Conservation (phyloP, 1,139 yeast species). For the Pichia sp. region DNA sequence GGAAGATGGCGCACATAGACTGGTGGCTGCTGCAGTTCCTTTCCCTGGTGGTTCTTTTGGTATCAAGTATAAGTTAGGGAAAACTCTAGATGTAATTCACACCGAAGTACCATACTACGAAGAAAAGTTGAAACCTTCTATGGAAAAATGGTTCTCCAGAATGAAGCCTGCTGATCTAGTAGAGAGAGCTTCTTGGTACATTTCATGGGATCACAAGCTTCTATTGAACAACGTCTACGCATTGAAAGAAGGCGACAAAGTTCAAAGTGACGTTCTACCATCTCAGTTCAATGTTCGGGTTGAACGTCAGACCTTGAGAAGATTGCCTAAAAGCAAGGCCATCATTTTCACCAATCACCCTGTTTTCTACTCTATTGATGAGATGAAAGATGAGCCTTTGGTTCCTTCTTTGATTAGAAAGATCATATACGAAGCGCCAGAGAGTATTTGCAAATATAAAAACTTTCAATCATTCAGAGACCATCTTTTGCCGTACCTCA, state of each 20-base stretch:
- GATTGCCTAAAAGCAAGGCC: conserved; percentile 47
- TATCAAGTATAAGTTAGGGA: conserved; percentile 54
- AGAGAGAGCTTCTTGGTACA: conserved; percentile 73
- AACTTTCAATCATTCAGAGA: conserved; percentile 54
- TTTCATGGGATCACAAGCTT: conserved; percentile 66
- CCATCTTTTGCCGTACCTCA: conserved; percentile 55
- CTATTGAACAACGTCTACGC: conserved; percentile 53
- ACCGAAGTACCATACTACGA: conserved; percentile 69
- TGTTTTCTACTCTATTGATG: conserved; percentile 62
- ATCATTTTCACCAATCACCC: conserved; percentile 62
- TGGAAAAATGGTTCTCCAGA: conserved; percentile 70
- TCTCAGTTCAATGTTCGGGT: conserved; percentile 49
- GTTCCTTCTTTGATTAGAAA: conserved; percentile 63
- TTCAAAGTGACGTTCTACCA: conserved; percentile 32
- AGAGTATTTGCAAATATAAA: conserved; percentile 59
- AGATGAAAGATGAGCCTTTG: conserved; percentile 74
- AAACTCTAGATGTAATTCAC: conserved; percentile 59
- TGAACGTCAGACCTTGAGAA: conserved; percentile 52
- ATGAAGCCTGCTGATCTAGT: conserved; percentile 59
- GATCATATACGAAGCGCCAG: conserved; percentile 63
- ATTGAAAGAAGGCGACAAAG: conserved; percentile 37
- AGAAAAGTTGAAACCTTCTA: conserved; percentile 59
- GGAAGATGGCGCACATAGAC: conserved; percentile 58
- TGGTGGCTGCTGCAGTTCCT: conserved; percentile 72
- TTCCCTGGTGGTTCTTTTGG: conserved; percentile 77